Base-by-base conservation (phyloP, 768 basidiomycete genomes). In the Pleurotus ostreatus region DNA sequence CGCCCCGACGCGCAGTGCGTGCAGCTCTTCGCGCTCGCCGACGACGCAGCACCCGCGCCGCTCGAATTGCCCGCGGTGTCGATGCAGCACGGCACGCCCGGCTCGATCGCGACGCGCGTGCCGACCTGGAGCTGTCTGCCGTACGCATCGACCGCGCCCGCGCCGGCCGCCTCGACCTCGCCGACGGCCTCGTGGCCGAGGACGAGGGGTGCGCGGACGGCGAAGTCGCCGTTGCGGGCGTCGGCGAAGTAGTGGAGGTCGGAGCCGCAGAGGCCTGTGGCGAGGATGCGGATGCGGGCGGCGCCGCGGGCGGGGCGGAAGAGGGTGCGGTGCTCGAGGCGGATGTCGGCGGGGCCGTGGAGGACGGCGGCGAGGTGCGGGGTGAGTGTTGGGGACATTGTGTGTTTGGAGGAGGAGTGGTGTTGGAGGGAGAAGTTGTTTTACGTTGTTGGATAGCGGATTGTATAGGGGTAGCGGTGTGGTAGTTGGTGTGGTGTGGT, bases 161-260 rank as follows among this genome's bases (percentile, higher is more conserved):
- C 79, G 9, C 90, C 89, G 56, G 96, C 78, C n/a, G 92, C 86
- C 55, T 88, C 86, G 64, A 98, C 76, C 65, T 91, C 71, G 34
- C 94, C 95, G n/a, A 91, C 84, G 0, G 94, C 80, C 76, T 98
- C 95, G 71, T 98, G 95, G 22, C 95, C 96, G 30, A 98, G 87
- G 46, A 94, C 88, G 57, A 98, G 83, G 3, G 95, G 94, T 5
- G 84, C 78, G 58, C 84, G 88, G 59, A 97, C 78, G 49, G 85
- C 87, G 72, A 95, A 97, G 69, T 93, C 92, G 47, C 94, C 95
- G 69, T 97, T 98, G 43, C 92, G 83, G 18, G 89, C 94, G 63
- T 94, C 86, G 30, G 76, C 70, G 72, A 89, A 97, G 74, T 98
- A 97, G 71, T 97, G 95, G 8, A 95, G 93, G 70, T 92, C 92